Conservation (phyloP, 2,329 filamentous ascomycete genomes). For the Alternaria novae-zelandiae region DNA sequence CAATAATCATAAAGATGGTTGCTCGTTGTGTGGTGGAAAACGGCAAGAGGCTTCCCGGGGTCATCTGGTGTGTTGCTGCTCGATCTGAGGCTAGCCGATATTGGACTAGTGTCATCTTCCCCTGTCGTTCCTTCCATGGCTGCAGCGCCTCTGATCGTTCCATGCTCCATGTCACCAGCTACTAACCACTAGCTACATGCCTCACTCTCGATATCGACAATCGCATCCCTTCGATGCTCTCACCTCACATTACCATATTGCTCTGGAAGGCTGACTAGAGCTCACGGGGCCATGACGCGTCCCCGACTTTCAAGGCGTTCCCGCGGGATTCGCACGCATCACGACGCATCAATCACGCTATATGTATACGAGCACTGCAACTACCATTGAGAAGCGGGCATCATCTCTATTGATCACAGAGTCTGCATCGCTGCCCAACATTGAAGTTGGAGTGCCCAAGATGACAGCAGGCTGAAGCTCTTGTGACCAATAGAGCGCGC, state of each 20-base stretch:
- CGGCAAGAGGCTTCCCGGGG: not conserved
- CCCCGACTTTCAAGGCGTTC: not conserved
- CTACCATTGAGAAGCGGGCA: not conserved
- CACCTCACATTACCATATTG: not conserved
- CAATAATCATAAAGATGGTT: not conserved
- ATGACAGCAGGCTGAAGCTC: slow-evolving; percentile 22
- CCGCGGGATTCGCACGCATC: not conserved
- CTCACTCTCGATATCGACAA: not conserved
- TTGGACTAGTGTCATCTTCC: not conserved
- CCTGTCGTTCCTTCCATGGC: not conserved
- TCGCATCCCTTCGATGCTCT: not conserved
- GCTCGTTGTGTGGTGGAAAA: not conserved
- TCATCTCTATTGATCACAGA: not conserved
- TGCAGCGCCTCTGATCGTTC: not conserved
- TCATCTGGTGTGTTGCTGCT: not conserved
- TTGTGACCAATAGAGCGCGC: slow-evolving; percentile 31
- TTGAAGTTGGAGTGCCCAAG: slow-evolving; percentile 19
- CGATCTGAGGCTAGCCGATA: not conserved
- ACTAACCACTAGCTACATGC: not conserved
- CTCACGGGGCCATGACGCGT: not conserved
- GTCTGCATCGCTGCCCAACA: slow-evolving; percentile 23
- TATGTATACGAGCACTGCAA: not conserved
- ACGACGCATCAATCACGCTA: not conserved
- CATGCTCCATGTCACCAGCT: not conserved
- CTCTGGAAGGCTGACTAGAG: not conserved